Conservation (phyloP, 495 filamentous ascomycete species). For the Daldinia grandis region DNA sequence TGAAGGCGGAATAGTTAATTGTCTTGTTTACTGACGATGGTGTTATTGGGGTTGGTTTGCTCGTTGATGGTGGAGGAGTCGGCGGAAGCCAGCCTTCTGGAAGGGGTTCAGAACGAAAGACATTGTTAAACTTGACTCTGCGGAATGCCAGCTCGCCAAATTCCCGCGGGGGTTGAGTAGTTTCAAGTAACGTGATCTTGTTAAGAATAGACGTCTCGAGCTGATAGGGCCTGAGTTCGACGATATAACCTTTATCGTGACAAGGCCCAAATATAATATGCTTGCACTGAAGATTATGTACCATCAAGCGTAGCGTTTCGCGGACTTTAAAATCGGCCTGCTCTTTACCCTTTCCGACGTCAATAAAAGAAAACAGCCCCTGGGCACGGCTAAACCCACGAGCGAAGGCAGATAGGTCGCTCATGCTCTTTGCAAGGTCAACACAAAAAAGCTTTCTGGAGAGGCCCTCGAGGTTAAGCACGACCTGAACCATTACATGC, state of each 20-base stretch:
- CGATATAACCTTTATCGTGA: slow-evolving; percentile 68
- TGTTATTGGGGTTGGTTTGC: not conserved
- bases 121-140: slow-evolving; percentile 39
- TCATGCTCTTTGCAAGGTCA: slow-evolving; percentile 60
- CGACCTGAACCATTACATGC: slow-evolving; percentile 68
- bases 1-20: not conserved
- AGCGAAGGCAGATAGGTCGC: slow-evolving; percentile 60
- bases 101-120: slow-evolving; percentile 51
- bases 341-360: slow-evolving; percentile 68
- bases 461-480: slow-evolving; percentile 64
- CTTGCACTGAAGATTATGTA: slow-evolving; percentile 68
- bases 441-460: slow-evolving; percentile 59
- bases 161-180: slow-evolving; percentile 43
- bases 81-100: slow-evolving; percentile 11
- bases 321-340: slow-evolving; percentile 66
- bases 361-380: slow-evolving; percentile 68
- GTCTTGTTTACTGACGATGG: not conserved
- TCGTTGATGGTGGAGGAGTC: not conserved
- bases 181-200: slow-evolving; percentile 46
- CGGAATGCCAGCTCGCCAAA: slow-evolving; percentile 45
- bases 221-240: slow-evolving; percentile 53
- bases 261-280: slow-evolving; percentile 73
- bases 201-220: slow-evolving; percentile 37
- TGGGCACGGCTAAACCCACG: slow-evolving; percentile 67
- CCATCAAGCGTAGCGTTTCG: slow-evolving; percentile 62